Evolutionary conservation across 257 asterid genomes (phyloP).

Genomic region (Nicotiana knightiana): DNA sequence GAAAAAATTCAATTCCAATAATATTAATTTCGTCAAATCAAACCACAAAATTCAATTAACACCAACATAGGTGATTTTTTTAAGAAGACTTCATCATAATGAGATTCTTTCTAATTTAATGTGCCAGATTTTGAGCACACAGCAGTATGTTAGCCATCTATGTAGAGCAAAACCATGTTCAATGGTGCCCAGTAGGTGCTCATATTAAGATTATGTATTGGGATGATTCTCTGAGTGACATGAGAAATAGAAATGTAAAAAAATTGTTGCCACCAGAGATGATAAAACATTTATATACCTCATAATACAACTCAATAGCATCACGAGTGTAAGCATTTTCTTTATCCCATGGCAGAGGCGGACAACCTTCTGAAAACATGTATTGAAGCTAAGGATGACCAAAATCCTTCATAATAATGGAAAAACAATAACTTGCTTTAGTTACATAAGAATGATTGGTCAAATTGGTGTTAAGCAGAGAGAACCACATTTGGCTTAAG

Average conservation of each 20-base stretch:
- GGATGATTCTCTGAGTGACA: not conserved
- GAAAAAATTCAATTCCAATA: not conserved
- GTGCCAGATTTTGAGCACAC: not conserved
- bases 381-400: conserved; percentile 56
- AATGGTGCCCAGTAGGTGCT: not conserved
- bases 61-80: not conserved
- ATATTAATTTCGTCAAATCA: not conserved
- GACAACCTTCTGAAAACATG: conserved; percentile 83
- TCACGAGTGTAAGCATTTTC: conserved; percentile 67
- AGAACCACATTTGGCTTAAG: not conserved
- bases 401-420: conserved; percentile 9
- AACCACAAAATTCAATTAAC: conserved; percentile 1
- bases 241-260: not conserved
- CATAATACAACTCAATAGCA: conserved; percentile 79
- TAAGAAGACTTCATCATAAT: not conserved
- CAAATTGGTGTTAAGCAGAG: not conserved
- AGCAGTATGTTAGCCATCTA: not conserved
- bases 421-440: not conserved
- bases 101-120: not conserved
- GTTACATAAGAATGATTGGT: not conserved
- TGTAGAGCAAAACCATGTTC: not conserved
- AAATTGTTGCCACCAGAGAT: not conserved
- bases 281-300: conserved; percentile 42
- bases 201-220: not conserved
- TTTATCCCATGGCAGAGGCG: conserved; percentile 80